A percentile compares a stretch with the other conserved stretches of the same genome.
phyloP scores from a whole-genome alignment of 2,329 filamentous ascomycete species.

The Penicillium concentricum region DNA sequence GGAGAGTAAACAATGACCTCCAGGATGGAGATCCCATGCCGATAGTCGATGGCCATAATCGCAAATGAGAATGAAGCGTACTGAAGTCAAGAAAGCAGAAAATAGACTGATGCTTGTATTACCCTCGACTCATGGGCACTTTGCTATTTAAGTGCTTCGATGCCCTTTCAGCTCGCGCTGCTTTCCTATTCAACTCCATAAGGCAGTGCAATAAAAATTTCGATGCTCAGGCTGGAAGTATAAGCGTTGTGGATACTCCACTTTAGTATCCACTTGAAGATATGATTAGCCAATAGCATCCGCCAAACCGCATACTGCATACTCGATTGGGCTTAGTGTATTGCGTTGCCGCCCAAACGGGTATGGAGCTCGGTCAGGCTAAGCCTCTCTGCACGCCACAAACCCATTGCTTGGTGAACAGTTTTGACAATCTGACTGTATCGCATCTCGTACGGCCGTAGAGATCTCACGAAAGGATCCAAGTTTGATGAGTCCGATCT shows the following conservation, averaged over 20 bases:
- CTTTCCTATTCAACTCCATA: not conserved
- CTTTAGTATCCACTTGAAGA: not conserved
- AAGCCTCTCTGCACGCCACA: not conserved
- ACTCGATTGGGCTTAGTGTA: not conserved
- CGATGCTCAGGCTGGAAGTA: not conserved
- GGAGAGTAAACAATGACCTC: slow-evolving; percentile 25
- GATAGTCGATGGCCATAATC: slow-evolving; percentile 19
- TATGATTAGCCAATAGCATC: not conserved
- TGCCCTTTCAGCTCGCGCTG: not conserved
- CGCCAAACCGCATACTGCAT: not conserved
- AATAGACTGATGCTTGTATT: not conserved
- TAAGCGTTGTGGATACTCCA: not conserved
- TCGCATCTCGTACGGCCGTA: not conserved
- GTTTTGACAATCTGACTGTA: not conserved
- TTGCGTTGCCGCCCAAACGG: not conserved
- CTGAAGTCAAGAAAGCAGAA: not conserved
- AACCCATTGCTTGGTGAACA: not conserved
- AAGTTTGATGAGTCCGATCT: not conserved
- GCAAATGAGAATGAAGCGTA: not conserved
- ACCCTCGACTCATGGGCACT: not conserved
- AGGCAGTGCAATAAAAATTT: slow-evolving; percentile 1
- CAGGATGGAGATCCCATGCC: slow-evolving; percentile 24
- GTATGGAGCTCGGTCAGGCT: not conserved
- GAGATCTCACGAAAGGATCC: not conserved
- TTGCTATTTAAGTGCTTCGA: not conserved